These are phyloP conservation scores for Arthrobotrys conoides DNA, from an alignment of 2,329 filamentous ascomycete species.

Conservation along the genomic window DNA sequence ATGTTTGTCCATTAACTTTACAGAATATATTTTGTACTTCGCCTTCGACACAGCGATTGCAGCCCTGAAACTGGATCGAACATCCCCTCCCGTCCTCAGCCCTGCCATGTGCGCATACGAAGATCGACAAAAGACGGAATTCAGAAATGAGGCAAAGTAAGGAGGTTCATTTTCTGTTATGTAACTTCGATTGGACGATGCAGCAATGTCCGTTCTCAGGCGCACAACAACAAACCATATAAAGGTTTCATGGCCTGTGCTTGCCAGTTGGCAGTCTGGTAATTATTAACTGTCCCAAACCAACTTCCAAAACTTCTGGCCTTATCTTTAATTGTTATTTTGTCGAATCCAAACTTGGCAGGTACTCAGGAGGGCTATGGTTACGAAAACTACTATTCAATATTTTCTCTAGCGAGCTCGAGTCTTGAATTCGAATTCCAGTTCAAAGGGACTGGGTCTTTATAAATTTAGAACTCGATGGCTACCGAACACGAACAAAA, in stretches of 20 bases:
- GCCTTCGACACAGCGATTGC: background rate
- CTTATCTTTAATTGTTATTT: background rate
- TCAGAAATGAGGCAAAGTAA: background rate
- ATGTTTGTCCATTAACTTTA: background rate
- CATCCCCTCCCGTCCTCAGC: background rate
- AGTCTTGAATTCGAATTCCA: background rate
- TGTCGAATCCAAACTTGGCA: background rate
- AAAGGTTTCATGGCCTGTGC: background rate
- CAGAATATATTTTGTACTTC: background rate
- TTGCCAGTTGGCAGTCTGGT: constrained; percentile 7
- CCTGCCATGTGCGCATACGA: background rate
- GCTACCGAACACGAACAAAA: background rate
- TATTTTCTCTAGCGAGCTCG: constrained; percentile 4
- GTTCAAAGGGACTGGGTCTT: background rate
- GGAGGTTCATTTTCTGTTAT: background rate
- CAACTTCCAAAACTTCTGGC: background rate
- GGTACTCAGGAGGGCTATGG: background rate
- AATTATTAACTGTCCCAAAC: too few relatives aligned
- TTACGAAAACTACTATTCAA: background rate
- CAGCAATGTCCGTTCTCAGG: constrained; percentile 1
- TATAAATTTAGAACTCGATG: background rate
- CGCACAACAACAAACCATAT: constrained; percentile 10
- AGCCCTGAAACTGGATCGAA: background rate
- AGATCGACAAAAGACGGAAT: background rate
- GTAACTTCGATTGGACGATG: background rate